Base-by-base conservation (phyloP, 345 rosid species). In the Lepidium sativum region DNA sequence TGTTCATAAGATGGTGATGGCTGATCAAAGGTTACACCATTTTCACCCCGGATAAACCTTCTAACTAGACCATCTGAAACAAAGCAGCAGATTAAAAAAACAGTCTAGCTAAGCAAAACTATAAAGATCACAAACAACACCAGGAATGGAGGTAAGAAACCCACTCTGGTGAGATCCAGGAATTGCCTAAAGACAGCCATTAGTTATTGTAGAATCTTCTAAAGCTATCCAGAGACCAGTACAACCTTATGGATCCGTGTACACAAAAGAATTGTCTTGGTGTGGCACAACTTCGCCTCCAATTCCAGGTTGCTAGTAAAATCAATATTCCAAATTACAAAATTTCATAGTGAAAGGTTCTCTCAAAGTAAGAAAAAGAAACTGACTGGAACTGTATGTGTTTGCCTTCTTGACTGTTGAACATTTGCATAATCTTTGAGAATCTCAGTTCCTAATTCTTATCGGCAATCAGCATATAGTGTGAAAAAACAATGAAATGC, bases 101-200 rank as follows among this genome's bases (percentile, higher is more conserved):
- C 15, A 7, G 38, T 44, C 17, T 29, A 73, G 32, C 42, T n/a
- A 72, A 65, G 15, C 1, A 1, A 50, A 64, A 52, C 67, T 12
- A 64, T 9, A 34, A 38, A 38, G 48, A 61, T 54, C 9, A 68
- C 49, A 66, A 9, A 49, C 51, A 63, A 42, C 3, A 47, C 32
- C n/a, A 53, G 25, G 29, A 31, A 20, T 17, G 35, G 44, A 75
- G 64, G 35, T 11, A n/a, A 44, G 33, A 60, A 57, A 15, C 23
- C 6, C 69, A 94, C 99, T 79, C 82, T 82, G 88, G 60, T 94
- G 99, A 31, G 99, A 94, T 60, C 89, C 96, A 61, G 99, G 95
- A 73, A 90, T 88, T 58, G 95, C 97, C 99, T 96, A 94, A 35
- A 94, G 86, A 82, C 97, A 94, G 61, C 99, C 95, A 53, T 94